Base-by-base conservation (phyloP, 805 yeast genomes). In the Hanseniaspora pseudoguilliermondii region DNA sequence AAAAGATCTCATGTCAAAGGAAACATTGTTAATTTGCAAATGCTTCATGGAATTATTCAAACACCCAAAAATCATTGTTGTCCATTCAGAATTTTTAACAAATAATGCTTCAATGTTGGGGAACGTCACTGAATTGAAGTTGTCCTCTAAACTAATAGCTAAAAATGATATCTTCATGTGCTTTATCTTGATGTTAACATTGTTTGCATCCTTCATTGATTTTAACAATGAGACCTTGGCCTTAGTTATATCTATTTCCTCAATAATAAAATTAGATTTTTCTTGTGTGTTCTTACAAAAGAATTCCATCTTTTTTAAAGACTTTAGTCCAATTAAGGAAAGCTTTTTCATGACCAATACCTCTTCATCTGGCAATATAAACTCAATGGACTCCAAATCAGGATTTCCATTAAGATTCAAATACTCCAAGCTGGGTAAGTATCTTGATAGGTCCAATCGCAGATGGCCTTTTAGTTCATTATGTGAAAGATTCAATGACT, bases 401-500 rank as follows among this genome's bases (percentile, higher is more conserved):
- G 27, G 7, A 21, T 51, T 56, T 0, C 42, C 47, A 41, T 49
- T 40, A 5, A 56, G 16, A 35, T 47, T 39, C 13, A 56, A 27
- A 9, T 8, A 39, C 18, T 50, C 47, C 11, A 46, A 29, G n/a
- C 48, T 46, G 2, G 55, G 49, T 20, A 43, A 46, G 2, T 20
- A n/a, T 35, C 48, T 39, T 21, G 49, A 39, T 18, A 47, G 15
- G 29, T 55, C 51, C 13, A 49, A 34, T 25, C 46, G 46, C 27
- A 41, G 16, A 20, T 41, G 47, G 10, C 34, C 39, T 11, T 34
- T 39, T 11, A 49, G 16, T 11, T 18, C 36, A 47, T 56, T 56
- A 13, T 40, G 39, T n/a, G 58, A 50, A 4, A 50, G 27, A 27
- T 56, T 35, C 21, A 56, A 27, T 11, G 39, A 50, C 25, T 56